phyloP scores from a whole-genome alignment of 768 basidiomycete genomes.

The Exidia glandulosa region DNA sequence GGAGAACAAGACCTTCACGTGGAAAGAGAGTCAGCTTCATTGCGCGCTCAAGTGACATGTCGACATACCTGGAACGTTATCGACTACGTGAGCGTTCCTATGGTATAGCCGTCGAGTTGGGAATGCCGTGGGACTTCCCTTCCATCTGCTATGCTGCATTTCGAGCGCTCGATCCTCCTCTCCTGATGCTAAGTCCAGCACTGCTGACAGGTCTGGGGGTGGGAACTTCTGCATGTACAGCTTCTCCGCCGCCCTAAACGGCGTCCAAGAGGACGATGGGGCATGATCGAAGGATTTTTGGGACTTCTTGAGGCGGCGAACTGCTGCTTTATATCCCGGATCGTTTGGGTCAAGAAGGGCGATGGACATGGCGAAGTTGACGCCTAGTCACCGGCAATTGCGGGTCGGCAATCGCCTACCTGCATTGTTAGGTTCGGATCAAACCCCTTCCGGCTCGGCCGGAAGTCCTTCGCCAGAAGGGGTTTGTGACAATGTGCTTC shows the following conservation, averaged over 20 bases:
- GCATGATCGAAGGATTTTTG: neutral
- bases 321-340: neutral
- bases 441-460: too few species aligned
- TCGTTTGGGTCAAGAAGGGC: neutral
- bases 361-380: constrained; percentile 1
- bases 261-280: constrained; percentile 41
- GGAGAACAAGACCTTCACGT: constrained; percentile 68
- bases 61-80: too few species aligned
- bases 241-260: constrained; percentile 72
- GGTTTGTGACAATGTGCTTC: too few species aligned
- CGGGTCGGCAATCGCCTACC: too few species aligned
- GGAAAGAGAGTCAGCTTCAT: too few species aligned
- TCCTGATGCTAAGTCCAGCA: constrained; percentile 54
- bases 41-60: too few species aligned
- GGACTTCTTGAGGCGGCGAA: neutral
- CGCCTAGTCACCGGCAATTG: too few species aligned
- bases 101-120: too few species aligned
- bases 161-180: constrained; percentile 31
- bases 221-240: constrained; percentile 70
- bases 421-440: too few species aligned
- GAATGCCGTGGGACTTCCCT: constrained; percentile 30
- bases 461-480: too few species aligned
- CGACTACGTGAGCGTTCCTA: too few species aligned
- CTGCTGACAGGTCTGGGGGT: constrained; percentile 57
- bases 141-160: constrained; percentile 35